These are phyloP conservation scores for Tulasnella calospora DNA, from an alignment of 768 basidiomycete genomes.

Conservation along the genomic window DNA sequence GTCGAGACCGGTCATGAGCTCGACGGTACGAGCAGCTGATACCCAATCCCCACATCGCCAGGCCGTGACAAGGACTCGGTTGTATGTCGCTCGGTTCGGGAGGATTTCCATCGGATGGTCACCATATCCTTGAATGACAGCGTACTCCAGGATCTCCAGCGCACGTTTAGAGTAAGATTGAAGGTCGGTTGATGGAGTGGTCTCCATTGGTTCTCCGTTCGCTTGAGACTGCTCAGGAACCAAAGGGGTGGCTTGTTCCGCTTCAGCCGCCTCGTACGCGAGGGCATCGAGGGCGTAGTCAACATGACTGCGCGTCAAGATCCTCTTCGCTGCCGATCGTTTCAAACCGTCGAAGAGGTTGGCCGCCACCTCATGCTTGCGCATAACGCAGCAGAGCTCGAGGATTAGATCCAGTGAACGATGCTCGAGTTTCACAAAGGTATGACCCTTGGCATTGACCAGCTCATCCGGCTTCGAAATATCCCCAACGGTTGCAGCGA, in stretches of 20 bases:
- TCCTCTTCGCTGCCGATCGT: not conserved
- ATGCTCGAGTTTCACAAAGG: not conserved
- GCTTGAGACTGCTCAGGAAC: not conserved
- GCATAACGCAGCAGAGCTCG: constrained; percentile 19
- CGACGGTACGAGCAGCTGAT: constrained; percentile 52
- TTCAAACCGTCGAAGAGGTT: constrained; percentile 5
- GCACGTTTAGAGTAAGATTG: constrained; percentile 43
- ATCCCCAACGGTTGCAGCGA: not conserved
- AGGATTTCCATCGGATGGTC: constrained; percentile 43
- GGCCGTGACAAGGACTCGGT: constrained; percentile 59
- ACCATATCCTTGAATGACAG: constrained; percentile 43
- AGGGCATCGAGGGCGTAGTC: constrained; percentile 21
- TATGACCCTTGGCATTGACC: not conserved
- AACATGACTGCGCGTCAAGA: constrained; percentile 14
- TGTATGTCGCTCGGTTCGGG: constrained; percentile 51
- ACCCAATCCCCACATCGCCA: constrained; percentile 62
- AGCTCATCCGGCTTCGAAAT: not conserved
- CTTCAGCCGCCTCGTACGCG: constrained; percentile 1
- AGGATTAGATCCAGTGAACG: constrained; percentile 19
- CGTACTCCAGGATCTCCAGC: constrained; percentile 55
- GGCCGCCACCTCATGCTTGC: constrained; percentile 5
- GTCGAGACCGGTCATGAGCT: constrained; percentile 60
- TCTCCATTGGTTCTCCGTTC: constrained; percentile 26
- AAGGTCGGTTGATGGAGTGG: constrained; percentile 30
- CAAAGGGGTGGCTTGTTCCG: not conserved